These are phyloP conservation scores for Aspergillus cristatus DNA, from an alignment of 495 filamentous ascomycete species.

Conservation along the genomic window DNA sequence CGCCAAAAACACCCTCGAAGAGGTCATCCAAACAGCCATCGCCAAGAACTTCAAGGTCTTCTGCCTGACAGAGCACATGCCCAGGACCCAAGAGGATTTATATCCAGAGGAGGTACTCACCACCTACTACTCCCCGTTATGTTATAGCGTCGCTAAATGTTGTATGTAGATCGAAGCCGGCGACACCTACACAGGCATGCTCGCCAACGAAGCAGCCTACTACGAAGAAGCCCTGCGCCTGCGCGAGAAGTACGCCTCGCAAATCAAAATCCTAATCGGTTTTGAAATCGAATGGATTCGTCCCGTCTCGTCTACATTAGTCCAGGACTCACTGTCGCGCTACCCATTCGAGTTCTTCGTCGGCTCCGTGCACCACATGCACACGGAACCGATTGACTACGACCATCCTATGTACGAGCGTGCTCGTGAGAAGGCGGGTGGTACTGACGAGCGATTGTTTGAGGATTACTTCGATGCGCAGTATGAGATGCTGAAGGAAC, in stretches of 20 bases:
- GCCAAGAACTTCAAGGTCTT: slow-evolving; percentile 67
- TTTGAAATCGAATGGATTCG: slow-evolving; percentile 93
- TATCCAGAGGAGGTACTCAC: slow-evolving; percentile 81
- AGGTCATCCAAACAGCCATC: slow-evolving; percentile 75
- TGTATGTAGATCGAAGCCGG: slow-evolving; percentile 29
- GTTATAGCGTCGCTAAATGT: no score
- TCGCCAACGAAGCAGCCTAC: slow-evolving; percentile 57
- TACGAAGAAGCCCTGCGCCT: slow-evolving; percentile 61
- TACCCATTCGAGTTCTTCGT: slow-evolving; percentile 76
- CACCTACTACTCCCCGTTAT: no score
- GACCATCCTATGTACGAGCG: slow-evolving; percentile 56
- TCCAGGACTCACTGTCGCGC: slow-evolving; percentile 47
- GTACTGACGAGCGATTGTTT: slow-evolving; percentile 63
- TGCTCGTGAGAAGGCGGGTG: slow-evolving; percentile 48
- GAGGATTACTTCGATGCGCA: slow-evolving; percentile 82
- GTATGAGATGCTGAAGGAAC: slow-evolving; percentile 62
- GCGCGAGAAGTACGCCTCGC: slow-evolving; percentile 54
- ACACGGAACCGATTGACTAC: slow-evolving; percentile 82
- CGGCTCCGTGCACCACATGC: slow-evolving; percentile 83
- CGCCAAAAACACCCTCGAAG: slow-evolving; percentile 74
- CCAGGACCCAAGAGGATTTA: slow-evolving; percentile 62
- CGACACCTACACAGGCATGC: slow-evolving; percentile 30
- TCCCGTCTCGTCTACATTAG: slow-evolving; percentile 47
- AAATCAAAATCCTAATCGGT: slow-evolving; percentile 77
- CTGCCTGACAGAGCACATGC: slow-evolving; percentile 96